Base-by-base conservation (phyloP, 176 grass and related monocot species). In the Aegilops bicornis region DNA sequence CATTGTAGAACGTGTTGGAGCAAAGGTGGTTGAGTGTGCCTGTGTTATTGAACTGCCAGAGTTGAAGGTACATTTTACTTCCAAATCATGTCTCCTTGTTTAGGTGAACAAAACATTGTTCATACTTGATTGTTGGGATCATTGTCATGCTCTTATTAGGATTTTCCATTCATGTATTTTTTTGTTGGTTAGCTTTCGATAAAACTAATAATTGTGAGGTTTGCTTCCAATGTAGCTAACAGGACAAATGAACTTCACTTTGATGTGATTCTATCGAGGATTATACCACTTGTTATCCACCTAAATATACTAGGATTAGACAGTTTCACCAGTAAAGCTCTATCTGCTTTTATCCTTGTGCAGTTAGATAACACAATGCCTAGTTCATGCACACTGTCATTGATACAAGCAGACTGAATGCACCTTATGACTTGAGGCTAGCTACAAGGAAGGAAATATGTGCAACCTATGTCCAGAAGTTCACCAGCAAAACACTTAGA, bases 31-130 rank as follows among this genome's bases (percentile, higher is more conserved):
- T 59, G 97, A 96, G 81, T 94, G 94, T 66, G 92, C 97, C 54
- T 96, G 97, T 90, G 92, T 96, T 45, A 99, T 99, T 86, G 97
- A 99, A 90, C 77, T 99, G 48, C 87, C 92, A 61, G 97, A 96
- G 43, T 45, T 99, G 33, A 96, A 96, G 90, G 97, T 96, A 82
- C 22, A 72, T 47, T 80, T 79, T 68, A 4, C 23, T 48, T 63
- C 64, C 23, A 15, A 25, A 43, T 13, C 54, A 85, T 48, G 42
- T 35, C 64, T 87, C 24, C 16, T 8, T 8, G 37, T 69, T 72
- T 10, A 31, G 23, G 15, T 58, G 33, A 43, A 50, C 35, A 24
- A 77, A 77, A 24, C n/a, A 16, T 52, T 70, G 64, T 81, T 66
- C 31, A 32, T 66, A 27, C 39, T 36, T 19, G 11, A 27, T 37